Conservation (phyloP, 345 rosid species). For the Lenwebbia sp. region DNA sequence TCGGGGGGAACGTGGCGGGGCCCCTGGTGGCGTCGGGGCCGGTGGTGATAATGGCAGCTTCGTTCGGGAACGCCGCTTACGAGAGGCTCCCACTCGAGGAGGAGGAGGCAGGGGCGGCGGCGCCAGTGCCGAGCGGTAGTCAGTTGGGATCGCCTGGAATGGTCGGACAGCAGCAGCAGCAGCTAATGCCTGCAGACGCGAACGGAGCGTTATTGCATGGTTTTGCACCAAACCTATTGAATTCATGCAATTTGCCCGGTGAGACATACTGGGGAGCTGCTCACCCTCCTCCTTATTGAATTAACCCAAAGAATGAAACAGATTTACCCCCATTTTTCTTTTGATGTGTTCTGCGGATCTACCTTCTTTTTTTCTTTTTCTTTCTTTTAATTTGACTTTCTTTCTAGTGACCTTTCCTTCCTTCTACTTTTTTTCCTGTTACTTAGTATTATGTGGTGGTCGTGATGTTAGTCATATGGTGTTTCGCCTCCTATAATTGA, state of each 20-base stretch:
- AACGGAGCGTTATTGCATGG: slow-evolving; percentile 55
- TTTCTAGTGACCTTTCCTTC: neutral
- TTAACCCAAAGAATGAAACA: neutral
- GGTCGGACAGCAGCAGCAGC: slow-evolving; percentile 29
- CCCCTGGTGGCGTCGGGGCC: slow-evolving; percentile 81
- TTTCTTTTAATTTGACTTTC: neutral
- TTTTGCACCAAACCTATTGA: slow-evolving; percentile 64
- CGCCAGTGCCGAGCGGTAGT: slow-evolving; percentile 24
- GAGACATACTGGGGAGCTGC: slow-evolving; percentile 74
- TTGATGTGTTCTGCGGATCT: neutral
- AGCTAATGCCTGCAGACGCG: slow-evolving; percentile 28
- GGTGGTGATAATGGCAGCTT: slow-evolving; percentile 89
- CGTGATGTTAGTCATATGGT: neutral
- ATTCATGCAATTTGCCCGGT: slow-evolving; percentile 37
- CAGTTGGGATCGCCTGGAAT: slow-evolving; percentile 28
- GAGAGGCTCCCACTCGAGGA: neutral
- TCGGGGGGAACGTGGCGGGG: slow-evolving; percentile 86
- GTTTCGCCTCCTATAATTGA: neutral
- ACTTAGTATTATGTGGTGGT: neutral
- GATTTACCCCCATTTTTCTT: neutral
- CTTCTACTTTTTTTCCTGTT: neutral
- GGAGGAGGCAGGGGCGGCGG: neutral
- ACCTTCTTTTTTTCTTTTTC: neutral
- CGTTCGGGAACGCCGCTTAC: slow-evolving; percentile 95
- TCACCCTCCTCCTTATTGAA: slow-evolving; percentile 42